Evolutionary conservation across 768 basidiomycete genomes (phyloP).

Genomic region (Lactifluus subvellereus): DNA sequence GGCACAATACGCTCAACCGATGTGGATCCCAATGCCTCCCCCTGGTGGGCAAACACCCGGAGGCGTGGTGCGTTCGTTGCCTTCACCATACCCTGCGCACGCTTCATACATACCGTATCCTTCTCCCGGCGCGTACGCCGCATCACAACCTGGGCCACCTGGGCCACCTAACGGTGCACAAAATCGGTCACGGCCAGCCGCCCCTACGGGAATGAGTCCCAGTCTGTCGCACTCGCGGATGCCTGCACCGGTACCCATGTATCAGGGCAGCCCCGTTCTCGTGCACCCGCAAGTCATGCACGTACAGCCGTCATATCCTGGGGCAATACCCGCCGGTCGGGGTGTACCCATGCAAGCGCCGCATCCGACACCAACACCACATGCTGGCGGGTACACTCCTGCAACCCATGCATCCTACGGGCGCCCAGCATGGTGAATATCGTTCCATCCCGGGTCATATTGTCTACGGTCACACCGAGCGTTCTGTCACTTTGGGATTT

Average conservation of each 20-base stretch:
- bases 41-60: conserved; percentile 43
- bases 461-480: conserved; percentile 1
- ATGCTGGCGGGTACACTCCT: conserved; percentile 15
- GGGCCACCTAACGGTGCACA: conserved; percentile 34
- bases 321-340: conserved; percentile 33
- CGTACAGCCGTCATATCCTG: conserved; percentile 33
- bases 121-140: conserved; percentile 42
- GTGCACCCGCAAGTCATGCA: conserved; percentile 43
- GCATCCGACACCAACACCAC: conserved; percentile 29
- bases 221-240: conserved; percentile 45
- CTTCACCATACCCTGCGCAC: conserved; percentile 56
- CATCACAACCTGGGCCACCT: conserved; percentile 40
- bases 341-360: conserved; percentile 38
- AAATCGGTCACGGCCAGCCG: conserved; percentile 37
- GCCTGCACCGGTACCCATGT: conserved; percentile 41
- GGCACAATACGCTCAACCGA: conserved; percentile 52
- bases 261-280: conserved; percentile 61
- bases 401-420: conserved; percentile 10
- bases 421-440: conserved; percentile 11
- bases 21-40: conserved; percentile 54
- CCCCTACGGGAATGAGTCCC: conserved; percentile 54
- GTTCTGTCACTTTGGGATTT: not conserved
- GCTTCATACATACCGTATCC: conserved; percentile 56
- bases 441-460: not conserved
- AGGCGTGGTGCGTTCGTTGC: conserved; percentile 50